Evolutionary conservation across 176 grass and related monocot species (phyloP).

Genomic region (Juncus inflexus): DNA sequence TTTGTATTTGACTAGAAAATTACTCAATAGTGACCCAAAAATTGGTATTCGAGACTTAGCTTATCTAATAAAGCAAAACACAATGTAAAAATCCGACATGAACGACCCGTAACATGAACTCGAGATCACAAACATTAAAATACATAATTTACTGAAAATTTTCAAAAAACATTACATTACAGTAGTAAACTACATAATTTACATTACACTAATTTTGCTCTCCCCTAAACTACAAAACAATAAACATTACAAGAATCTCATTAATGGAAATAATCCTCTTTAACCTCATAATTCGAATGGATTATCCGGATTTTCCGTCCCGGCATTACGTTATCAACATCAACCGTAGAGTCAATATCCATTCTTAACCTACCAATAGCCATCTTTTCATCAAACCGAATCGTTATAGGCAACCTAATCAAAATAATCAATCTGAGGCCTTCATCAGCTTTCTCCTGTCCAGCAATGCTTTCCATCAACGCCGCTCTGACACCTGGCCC

Average conservation of each 20-base stretch:
- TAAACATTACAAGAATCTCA: background rate
- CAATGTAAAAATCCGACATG: too few species aligned
- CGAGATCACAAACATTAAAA: too few species aligned
- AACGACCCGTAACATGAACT: too few species aligned
- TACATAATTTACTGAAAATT: too few species aligned
- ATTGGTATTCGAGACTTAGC: too few species aligned
- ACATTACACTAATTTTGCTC: too few species aligned
- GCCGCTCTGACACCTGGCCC: background rate
- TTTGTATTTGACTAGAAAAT: too few species aligned
- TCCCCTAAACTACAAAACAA: background rate
- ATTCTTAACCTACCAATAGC: constrained; percentile 5
- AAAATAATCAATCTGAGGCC: background rate
- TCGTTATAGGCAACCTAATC: constrained; percentile 9
- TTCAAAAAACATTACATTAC: too few species aligned
- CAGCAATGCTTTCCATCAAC: constrained; percentile 12
- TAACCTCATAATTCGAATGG: background rate
- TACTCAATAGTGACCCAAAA: too few species aligned
- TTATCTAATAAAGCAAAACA: too few species aligned
- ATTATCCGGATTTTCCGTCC: constrained; percentile 10
- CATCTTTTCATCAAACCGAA: background rate
- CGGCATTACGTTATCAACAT: constrained; percentile 4
- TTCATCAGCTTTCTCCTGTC: constrained; percentile 1
- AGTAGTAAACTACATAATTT: too few species aligned
- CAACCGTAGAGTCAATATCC: background rate
- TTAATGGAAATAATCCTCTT: constrained; percentile 20